These are phyloP conservation scores for Sarocladium oryzae DNA, from an alignment of 2,329 filamentous ascomycete genomes.

Conservation along the genomic window DNA sequence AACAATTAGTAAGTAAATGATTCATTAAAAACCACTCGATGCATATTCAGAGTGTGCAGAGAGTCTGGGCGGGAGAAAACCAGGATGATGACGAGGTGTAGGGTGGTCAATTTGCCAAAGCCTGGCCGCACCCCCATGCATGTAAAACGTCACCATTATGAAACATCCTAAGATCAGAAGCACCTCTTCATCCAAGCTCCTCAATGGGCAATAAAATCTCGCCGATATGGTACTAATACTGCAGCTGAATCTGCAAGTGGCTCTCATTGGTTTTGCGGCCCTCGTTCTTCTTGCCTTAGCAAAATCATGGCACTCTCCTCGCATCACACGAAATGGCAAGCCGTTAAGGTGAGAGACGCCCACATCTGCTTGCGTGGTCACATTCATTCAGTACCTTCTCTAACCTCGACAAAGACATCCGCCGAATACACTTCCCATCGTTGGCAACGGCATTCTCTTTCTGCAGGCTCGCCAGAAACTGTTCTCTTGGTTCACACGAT, in stretches of 20 bases:
- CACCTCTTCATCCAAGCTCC: too few species aligned
- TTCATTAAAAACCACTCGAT: not conserved
- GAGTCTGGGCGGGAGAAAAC: too few species aligned
- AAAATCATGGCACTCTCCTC: too few species aligned
- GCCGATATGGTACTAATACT: not conserved
- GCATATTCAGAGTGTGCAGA: too few species aligned
- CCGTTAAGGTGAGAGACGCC: conserved; percentile 8
- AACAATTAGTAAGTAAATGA: too few species aligned
- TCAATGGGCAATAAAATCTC: too few species aligned
- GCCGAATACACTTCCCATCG: conserved; percentile 45
- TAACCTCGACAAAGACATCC: conserved; percentile 31
- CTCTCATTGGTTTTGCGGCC: not conserved
- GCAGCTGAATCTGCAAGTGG: not conserved
- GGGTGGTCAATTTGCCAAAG: not conserved
- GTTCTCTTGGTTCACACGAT: conserved; percentile 56
- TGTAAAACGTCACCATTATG: not conserved
- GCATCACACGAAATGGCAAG: conserved; percentile 11
- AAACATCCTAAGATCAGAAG: too few species aligned
- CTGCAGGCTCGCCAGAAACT: conserved; percentile 52
- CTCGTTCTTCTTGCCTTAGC: not conserved
- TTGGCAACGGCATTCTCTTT: conserved; percentile 57
- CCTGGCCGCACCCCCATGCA: too few species aligned
- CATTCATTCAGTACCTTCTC: not conserved
- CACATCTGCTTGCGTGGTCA: not conserved
- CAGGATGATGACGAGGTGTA: too few species aligned